Evolutionary conservation across 31 red algal genomes (phyloP), one percentile per base, ranked within the genome.

Genomic region (Bonnemaisonia californica): DNA sequence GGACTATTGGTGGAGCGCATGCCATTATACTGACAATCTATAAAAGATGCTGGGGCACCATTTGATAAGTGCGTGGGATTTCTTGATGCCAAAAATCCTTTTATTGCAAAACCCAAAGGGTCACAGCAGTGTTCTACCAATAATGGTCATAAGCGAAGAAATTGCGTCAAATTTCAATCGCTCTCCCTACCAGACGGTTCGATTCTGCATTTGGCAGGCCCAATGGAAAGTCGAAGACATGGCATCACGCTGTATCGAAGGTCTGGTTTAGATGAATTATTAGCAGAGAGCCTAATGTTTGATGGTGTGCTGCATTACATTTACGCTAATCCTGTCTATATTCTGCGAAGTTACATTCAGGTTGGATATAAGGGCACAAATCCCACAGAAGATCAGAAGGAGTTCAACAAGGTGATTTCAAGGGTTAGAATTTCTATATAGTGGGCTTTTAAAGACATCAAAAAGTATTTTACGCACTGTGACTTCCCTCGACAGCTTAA

Each of bases 301-400:
- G 40, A 60, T 16, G 48, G 42, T 16, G 22, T 18, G 32, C 32
- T 16, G 54, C 60, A 62, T 36, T 58, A 30, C 30, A 16, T 76
- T 5, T 76, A 55, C 38, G 72, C 23, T 11, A 24, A 76, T 24
- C 9, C 41, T 32, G 72, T 45, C 8, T 76, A 76, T 31, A 60
- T 54, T 37, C 32, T 76, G 3, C 4, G 40, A 30, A 4, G 18
- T 18, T 60, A 36, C 12, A 58, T 76, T 12, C 4, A 62, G 24
- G 51, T 62, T 7, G 42, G 22, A 51, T 73, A 13, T n/a, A 28
- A 16, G 16, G 45, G 45, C 16, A 16, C 45, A 51, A 16, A 11
- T 11, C 45, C 16, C 9, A 11, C 45, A 16, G 45, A 51, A 16
- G 45, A 51, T 16, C 7, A 51, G 16, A 51, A 51, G 7, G 16